Conservation (phyloP, 352 stramenopile genomes). For the Phytopythium cucurbitacearum region DNA sequence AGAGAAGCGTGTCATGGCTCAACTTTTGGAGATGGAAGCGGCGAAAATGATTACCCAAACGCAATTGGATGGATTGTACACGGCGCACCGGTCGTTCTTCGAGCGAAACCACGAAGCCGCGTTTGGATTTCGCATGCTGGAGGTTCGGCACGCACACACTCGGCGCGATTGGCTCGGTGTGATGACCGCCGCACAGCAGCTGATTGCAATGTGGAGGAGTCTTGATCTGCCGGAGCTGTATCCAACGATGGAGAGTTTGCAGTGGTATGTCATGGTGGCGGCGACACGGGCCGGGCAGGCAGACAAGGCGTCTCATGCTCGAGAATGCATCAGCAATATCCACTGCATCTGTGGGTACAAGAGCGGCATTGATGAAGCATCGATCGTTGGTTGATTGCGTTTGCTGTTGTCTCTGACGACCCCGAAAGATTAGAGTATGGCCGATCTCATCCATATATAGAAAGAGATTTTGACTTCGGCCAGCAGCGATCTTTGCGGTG, state of each 20-base stretch:
- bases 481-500: no score
- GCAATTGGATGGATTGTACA: constrained; percentile 10
- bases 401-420: no score
- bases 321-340: constrained; percentile 13
- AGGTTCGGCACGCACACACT: constrained; percentile 30
- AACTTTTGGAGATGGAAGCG: constrained; percentile 20
- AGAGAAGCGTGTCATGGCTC: constrained; percentile 15
- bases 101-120: constrained; percentile 18
- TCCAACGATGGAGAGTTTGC: constrained; percentile 42
- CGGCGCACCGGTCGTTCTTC: constrained; percentile 15
- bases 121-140: constrained; percentile 38
- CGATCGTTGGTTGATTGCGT: no score
- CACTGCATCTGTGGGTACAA: constrained; percentile 27
- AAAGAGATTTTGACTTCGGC: no score
- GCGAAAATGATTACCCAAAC: constrained; percentile 7
- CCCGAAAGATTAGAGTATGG: no score
- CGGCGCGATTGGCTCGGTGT: constrained; percentile 21
- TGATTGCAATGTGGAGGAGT: constrained; percentile 31
- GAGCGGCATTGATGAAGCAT: no score
- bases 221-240: constrained; percentile 26
- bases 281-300: constrained; percentile 19
- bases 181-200: constrained; percentile 18
- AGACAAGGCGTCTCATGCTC: constrained; percentile 10
- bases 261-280: constrained; percentile 42
- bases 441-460: no score